These are phyloP conservation scores for Seiridium unicorne DNA, from an alignment of 2,329 filamentous ascomycete genomes.

Conservation along the genomic window DNA sequence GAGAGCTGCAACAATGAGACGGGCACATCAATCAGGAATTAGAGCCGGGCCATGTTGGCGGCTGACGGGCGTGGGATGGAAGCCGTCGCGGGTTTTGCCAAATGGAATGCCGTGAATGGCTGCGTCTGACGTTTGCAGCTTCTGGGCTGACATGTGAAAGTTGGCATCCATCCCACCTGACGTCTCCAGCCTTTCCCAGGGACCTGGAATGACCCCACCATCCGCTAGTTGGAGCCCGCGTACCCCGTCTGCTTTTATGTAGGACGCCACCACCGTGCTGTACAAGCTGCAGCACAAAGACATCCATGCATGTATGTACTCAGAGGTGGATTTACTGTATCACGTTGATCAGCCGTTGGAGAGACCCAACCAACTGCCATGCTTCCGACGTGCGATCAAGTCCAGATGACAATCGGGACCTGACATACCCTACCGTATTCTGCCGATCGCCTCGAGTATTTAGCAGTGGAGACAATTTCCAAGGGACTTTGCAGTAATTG, in stretches of 20 bases:
- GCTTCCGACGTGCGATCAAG: too few species aligned
- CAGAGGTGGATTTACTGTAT: too few species aligned
- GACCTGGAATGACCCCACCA: not conserved
- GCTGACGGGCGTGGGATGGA: not conserved
- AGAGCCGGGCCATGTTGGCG: not conserved
- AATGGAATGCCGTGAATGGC: conserved; percentile 6
- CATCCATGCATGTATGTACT: too few species aligned
- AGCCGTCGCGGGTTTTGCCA: not conserved
- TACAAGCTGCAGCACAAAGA: too few species aligned
- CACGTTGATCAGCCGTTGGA: too few species aligned
- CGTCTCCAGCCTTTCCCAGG: not conserved
- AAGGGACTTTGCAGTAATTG: too few species aligned
- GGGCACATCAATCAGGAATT: not conserved
- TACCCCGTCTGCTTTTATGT: not conserved
- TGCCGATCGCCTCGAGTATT: too few species aligned
- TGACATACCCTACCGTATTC: too few species aligned
- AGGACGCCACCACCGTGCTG: not conserved
- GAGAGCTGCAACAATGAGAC: not conserved
- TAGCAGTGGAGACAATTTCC: too few species aligned
- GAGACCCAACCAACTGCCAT: too few species aligned
- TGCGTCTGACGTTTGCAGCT: conserved; percentile 2
- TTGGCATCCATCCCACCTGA: conserved; percentile 1
- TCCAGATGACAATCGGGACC: too few species aligned
- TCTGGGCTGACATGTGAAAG: conserved; percentile 7
- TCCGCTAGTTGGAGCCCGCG: not conserved